Conservation (phyloP, 1,139 yeast species). For the Suhomyces kunorum region DNA sequence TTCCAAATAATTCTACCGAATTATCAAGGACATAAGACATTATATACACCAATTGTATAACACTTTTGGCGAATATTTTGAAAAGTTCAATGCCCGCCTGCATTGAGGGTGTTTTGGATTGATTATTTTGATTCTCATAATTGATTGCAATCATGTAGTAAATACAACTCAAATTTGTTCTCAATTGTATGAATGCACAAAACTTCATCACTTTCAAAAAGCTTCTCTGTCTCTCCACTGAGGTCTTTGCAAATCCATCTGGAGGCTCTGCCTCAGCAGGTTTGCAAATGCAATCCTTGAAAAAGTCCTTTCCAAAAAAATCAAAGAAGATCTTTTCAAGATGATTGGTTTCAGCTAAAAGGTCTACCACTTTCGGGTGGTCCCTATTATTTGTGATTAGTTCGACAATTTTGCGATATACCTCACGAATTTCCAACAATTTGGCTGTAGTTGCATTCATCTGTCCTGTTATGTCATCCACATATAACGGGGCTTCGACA, state of each 20-base stretch:
- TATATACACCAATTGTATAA: slow-evolving; percentile 46
- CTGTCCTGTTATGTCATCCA: slow-evolving; percentile 22
- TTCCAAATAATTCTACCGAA: slow-evolving; percentile 46
- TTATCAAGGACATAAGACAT: slow-evolving; percentile 49
- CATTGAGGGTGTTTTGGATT: slow-evolving; percentile 34
- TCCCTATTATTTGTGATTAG: slow-evolving; percentile 32
- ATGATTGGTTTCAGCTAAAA: slow-evolving; percentile 39
- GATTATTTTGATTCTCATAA: slow-evolving; percentile 39
- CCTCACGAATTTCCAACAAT: slow-evolving; percentile 24
- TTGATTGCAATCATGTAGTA: slow-evolving; percentile 47
- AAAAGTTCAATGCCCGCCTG: slow-evolving; percentile 47
- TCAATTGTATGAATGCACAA: slow-evolving; percentile 37
- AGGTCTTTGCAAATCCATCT: slow-evolving; percentile 18
- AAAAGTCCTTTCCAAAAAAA: slow-evolving; percentile 47
- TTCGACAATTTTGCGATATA: slow-evolving; percentile 34
- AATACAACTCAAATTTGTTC: slow-evolving; percentile 47
- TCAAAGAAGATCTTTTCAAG: slow-evolving; percentile 41
- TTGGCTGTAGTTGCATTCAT: slow-evolving; percentile 18
- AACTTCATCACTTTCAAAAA: slow-evolving; percentile 38
- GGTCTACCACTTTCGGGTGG: slow-evolving; percentile 40
- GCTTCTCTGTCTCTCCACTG: slow-evolving; percentile 16
- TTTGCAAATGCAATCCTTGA: slow-evolving; percentile 41
- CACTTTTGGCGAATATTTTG: slow-evolving; percentile 46
- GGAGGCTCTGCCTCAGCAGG: slow-evolving; percentile 27
- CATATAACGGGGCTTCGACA: slow-evolving; percentile 30